Conservation (phyloP, 139 green algal species). For the Eudorina sp. region DNA sequence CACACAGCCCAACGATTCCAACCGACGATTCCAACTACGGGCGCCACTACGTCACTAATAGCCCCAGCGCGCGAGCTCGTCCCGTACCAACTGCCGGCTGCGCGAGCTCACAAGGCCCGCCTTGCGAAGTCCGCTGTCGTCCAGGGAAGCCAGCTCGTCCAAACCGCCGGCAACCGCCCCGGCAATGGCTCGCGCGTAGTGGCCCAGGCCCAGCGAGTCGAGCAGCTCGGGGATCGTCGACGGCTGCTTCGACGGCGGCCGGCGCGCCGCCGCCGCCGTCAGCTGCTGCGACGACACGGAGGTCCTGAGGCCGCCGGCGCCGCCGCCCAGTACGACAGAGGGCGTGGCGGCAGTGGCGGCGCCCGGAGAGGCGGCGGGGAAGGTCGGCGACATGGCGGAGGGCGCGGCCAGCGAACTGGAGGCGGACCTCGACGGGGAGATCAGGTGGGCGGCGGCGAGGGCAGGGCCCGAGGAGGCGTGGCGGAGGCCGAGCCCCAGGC, state of each 20-base stretch:
- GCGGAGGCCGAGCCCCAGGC: not conserved
- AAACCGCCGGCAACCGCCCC: constrained; percentile 22
- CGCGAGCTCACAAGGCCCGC: constrained; percentile 16
- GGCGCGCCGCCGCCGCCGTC: not conserved
- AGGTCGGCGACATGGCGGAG: no score
- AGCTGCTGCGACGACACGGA: not conserved
- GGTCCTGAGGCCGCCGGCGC: not conserved
- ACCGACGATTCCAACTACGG: no score
- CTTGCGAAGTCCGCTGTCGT: constrained; percentile 6
- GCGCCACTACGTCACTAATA: not conserved
- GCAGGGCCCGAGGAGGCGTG: not conserved
- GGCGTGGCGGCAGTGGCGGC: not conserved
- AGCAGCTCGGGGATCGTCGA: constrained; percentile 16
- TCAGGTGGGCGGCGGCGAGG: not conserved
- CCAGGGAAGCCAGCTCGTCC: constrained; percentile 29
- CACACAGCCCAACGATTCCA: no score
- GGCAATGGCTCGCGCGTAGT: not conserved
- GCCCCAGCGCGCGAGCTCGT: constrained; percentile 24
- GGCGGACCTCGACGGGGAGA: not conserved
- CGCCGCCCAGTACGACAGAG: no score
- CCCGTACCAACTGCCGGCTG: constrained; percentile 33
- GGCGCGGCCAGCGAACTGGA: not conserved
- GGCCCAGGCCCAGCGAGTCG: constrained; percentile 21
- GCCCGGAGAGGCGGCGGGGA: not conserved
- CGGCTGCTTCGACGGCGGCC: not conserved